These are phyloP conservation scores for Starmerella sp. DNA, from an alignment of 805 yeast genomes.

Conservation along the genomic window DNA sequence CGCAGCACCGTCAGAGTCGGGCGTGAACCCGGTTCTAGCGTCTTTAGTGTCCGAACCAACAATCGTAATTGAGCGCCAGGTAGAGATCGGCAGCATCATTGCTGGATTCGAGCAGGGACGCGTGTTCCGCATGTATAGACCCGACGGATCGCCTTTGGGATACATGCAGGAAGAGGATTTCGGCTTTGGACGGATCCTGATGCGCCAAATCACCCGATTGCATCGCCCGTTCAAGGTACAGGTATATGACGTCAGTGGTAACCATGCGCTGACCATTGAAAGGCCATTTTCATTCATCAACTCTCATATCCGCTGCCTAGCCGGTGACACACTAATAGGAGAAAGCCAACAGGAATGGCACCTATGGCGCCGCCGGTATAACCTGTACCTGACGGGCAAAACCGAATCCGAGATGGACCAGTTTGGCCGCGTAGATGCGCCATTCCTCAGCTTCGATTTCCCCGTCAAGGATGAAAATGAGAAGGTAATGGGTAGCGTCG, in stretches of 20 bases:
- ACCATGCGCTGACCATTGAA: slow-evolving; percentile 39
- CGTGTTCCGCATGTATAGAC: slow-evolving; percentile 56
- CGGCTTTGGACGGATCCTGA: slow-evolving; percentile 54
- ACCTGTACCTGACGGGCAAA: slow-evolving; percentile 43
- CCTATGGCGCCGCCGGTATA: slow-evolving; percentile 80
- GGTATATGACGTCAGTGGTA: slow-evolving; percentile 29
- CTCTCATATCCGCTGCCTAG: slow-evolving; percentile 65
- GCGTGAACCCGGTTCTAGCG: slow-evolving; percentile 36
- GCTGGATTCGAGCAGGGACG: slow-evolving; percentile 90
- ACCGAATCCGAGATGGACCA: slow-evolving; percentile 46
- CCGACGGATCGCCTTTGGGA: slow-evolving; percentile 64
- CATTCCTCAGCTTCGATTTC: slow-evolving; percentile 76
- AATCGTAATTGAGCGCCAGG: slow-evolving; percentile 72
- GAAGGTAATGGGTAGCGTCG: slow-evolving; percentile 60
- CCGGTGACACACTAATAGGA: slow-evolving; percentile 58
- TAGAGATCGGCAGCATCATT: slow-evolving; percentile 78
- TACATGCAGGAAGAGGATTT: slow-evolving; percentile 72
- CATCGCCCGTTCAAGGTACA: slow-evolving; percentile 59
- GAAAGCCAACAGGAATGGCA: slow-evolving; percentile 93
- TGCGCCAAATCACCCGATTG: slow-evolving; percentile 70
- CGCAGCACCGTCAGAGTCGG: background rate
- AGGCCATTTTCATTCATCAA: slow-evolving; percentile 84
- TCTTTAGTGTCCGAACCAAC: slow-evolving; percentile 66
- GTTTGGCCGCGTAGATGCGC: slow-evolving; percentile 80
- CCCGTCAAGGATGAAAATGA: slow-evolving; percentile 55